These are phyloP conservation scores for Lathyrus sativus DNA, from an alignment of 306 rosid genomes.

Conservation along the genomic window DNA sequence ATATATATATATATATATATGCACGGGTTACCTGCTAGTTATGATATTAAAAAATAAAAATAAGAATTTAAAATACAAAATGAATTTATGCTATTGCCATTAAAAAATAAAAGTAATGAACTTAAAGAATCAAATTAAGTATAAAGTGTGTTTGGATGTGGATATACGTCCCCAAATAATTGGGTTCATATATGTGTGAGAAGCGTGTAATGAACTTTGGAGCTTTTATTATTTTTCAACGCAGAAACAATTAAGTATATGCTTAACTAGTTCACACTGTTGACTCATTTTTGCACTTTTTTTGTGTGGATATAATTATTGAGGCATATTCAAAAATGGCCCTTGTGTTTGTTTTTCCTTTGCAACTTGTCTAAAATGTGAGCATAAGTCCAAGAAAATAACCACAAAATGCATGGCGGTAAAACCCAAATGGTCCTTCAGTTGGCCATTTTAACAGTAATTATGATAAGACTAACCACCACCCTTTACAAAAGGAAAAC, in stretches of 20 bases:
- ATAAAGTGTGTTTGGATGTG: neutral
- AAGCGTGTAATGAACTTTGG: neutral
- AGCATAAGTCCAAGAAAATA: slow-evolving; percentile 27
- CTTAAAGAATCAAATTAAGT: too few relatives aligned
- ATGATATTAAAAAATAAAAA: too few relatives aligned
- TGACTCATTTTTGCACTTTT: neutral
- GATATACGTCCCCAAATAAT: neutral
- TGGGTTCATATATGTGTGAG: neutral
- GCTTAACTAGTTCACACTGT: neutral
- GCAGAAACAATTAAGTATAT: neutral
- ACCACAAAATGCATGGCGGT: slow-evolving; percentile 17
- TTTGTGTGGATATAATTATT: neutral
- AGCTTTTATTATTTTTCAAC: neutral
- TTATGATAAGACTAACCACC: slow-evolving; percentile 51
- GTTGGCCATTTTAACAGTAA: slow-evolving; percentile 25
- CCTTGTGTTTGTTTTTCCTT: neutral
- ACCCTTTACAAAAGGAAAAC: too few relatives aligned
- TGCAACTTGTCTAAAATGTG: slow-evolving; percentile 29
- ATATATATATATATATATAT: too few relatives aligned
- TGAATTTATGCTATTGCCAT: too few relatives aligned
- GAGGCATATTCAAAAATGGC: slow-evolving; percentile 11
- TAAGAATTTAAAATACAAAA: too few relatives aligned
- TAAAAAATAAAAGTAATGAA: too few relatives aligned
- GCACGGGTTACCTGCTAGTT: too few relatives aligned
- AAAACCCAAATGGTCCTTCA: slow-evolving; percentile 41